Base-by-base conservation (phyloP, 1,139 yeast genomes). In the Lodderomyces theae region DNA sequence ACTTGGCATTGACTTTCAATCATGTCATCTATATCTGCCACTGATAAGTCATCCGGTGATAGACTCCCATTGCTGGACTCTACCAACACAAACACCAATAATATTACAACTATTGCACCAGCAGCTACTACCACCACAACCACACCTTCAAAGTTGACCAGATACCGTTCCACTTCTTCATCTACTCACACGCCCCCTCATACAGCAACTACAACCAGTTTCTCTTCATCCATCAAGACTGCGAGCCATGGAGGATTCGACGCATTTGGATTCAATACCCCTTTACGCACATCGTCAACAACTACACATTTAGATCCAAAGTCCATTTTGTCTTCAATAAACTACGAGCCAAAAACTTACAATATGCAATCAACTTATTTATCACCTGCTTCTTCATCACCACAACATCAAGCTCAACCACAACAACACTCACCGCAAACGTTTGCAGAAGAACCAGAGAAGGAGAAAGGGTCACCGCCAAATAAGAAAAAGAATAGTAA, bases 311-410 rank as follows among this genome's bases (percentile, higher is more conserved):
- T 46, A 22, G 45, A 46, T 39, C 49, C 49, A 25, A 44, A 19
- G 8, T 5, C 37, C 22, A 39, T 46, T 6, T 39, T 46, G 8
- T 36, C 41, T 13, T 15, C 18, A 4, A 28, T 28, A 13, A 38
- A 39, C 16, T 23, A 31, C 8, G 38, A 49, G 43, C 42, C 37
- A 33, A 34, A 42, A 26, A 18, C 21, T 3, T 37, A 33, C 24
- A 25, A 17, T 12, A 37, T 39, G 36, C 44, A 46, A 38, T 37
- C 54, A 36, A 58, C 58, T 23, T 60, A 60, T 39, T 61, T 72
- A 42, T 72, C 77, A 11, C 80, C 80, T 0, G 79, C 77, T 17
- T 70, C 72, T 44, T 74, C 77, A 30, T 73, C 77, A 11, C 80
- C 75, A 7, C 71, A 61, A 39, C 60, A 51, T 37, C 53, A 50